Evolutionary conservation across 495 filamentous ascomycete genomes (phyloP).

Genomic region (Penicillium arizonense): DNA sequence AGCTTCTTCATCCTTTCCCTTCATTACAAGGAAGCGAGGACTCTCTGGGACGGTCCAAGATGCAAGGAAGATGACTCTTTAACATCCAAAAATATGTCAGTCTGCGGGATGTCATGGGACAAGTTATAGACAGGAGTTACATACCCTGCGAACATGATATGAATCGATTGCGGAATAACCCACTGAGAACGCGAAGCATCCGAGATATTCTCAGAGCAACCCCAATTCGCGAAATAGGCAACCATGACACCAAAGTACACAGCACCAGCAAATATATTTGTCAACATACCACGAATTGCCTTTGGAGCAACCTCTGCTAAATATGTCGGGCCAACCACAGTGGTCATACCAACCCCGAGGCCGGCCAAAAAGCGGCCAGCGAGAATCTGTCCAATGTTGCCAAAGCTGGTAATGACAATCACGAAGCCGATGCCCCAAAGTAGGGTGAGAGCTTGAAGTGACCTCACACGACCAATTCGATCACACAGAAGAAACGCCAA

Average conservation of each 20-base stretch:
- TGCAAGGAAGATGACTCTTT: slow-evolving; percentile 2
- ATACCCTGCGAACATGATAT: slow-evolving; percentile 9
- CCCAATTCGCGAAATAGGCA: slow-evolving; percentile 7
- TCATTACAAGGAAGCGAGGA: slow-evolving; percentile 3
- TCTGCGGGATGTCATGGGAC: background rate
- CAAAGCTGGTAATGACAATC: slow-evolving; percentile 55
- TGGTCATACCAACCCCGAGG: slow-evolving; percentile 57
- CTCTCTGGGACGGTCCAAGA: slow-evolving; percentile 5
- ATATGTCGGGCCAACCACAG: slow-evolving; percentile 53
- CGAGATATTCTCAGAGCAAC: slow-evolving; percentile 4
- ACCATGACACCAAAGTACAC: slow-evolving; percentile 2
- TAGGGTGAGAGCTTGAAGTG: slow-evolving; percentile 52
- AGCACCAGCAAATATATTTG: slow-evolving; percentile 9
- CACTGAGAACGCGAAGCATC: slow-evolving; percentile 4
- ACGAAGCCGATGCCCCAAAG: slow-evolving; percentile 56
- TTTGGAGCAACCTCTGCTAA: slow-evolving; percentile 57
- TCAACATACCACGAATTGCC: slow-evolving; percentile 42
- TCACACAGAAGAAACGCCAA: slow-evolving; percentile 57
- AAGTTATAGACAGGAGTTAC: background rate
- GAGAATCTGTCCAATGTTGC: slow-evolving; percentile 30
- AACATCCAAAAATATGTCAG: background rate
- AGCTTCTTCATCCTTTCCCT: slow-evolving; percentile 1
- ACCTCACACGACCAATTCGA: slow-evolving; percentile 55
- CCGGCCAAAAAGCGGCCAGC: slow-evolving; percentile 58
- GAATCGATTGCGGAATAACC: slow-evolving; percentile 1